Base-by-base conservation (phyloP, 805 yeast species). In the Barnettozyma vustinii region DNA sequence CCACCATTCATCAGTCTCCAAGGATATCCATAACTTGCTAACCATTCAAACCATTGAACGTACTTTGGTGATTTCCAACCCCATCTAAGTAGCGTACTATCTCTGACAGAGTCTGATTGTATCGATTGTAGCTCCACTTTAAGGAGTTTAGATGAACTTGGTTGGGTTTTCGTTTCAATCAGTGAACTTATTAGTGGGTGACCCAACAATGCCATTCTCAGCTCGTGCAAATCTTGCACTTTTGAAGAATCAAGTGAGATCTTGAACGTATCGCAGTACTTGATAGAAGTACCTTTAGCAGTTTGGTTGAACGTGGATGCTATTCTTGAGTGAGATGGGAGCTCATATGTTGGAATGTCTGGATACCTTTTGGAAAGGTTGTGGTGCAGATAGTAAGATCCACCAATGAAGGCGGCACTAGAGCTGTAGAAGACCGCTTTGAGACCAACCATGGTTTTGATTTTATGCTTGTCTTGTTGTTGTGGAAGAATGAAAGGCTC, bases 1-100 rank as follows among this genome's bases (percentile, higher is more conserved):
- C 63, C 63, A 27, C 63, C 63, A 42, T 52, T 57, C 62, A 59
- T 57, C 44, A 59, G 9, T 51, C 61, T 55, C 62, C 62, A 59
- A 6, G 63, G 63, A 40, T 55, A 58, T 12, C 63, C 63, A 27
- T 56, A 59, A 1, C 43, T 6, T 0, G 60, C 52, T 4, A 59
- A 7, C 43, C 45, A 52, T 21, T 57, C 58, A 39, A 56, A 59
- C 19, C 32, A 45, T 2, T 36, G 18, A 6, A 53, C 56, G 3
- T 19, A 40, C 12, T 15, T 12, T 0, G 33, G 36, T 7, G 19
- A 12, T 20, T 40, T 46, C 49, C 48, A 43, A 5, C 39, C 36
- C 49, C 42, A 57, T 16, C 21, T 42, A 4, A 48, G 21, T 5
- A 48, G 16, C 12, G 47, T 48, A 12, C 44, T 45, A 7, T 45